Evolutionary conservation across 768 basidiomycete species (phyloP), one percentile per base, ranked within the genome.

Genomic region (Podaxis sp.): DNA sequence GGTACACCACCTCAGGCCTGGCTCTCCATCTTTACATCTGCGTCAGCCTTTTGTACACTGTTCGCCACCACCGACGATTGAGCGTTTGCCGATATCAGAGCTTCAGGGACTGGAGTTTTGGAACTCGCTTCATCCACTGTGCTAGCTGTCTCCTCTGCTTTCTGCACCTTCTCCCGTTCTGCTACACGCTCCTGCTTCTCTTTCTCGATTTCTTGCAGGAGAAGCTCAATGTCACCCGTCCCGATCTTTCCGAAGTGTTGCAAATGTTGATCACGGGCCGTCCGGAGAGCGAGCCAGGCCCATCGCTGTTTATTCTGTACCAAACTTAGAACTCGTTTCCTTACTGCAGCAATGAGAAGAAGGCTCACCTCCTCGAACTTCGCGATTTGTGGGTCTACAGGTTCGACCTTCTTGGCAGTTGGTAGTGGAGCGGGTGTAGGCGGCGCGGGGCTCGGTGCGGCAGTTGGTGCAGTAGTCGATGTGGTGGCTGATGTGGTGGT

Each of bases 231-330:
- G 64, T 94, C 91, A 7, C 90, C 91, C 5, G 86, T 86, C 17
- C 90, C 91, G 64, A 93, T 93, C 76, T 86, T 89, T n/a, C 87
- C 83, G 66, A 95, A 94, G 67, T 91, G 86, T 65, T 87, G 84
- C 44, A 93, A 72, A 72, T 93, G 77, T 63, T 82, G 82, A 66
- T 91, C 87, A 40, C 92, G 88, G 58, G 90, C 86, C 46, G 85
- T 82, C 20, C 93, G 89, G 63, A 95, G 81, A 7, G 88, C 89
- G 17, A 93, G 81, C 93, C 93, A 95, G 4, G 90, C 78, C 81
- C 87, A 85, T 2, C 89, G 84, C 64, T 87, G 83, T 67, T 92
- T 91, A 73, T 86, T 87, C 93, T 93, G 69, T 20, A 63, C 22
- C 26, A 36, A 20, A 66, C 48, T 61, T 56, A 51, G 54, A 51